phyloP scores from a whole-genome alignment of 2,329 filamentous ascomycete genomes.

The Monilinia laxa region DNA sequence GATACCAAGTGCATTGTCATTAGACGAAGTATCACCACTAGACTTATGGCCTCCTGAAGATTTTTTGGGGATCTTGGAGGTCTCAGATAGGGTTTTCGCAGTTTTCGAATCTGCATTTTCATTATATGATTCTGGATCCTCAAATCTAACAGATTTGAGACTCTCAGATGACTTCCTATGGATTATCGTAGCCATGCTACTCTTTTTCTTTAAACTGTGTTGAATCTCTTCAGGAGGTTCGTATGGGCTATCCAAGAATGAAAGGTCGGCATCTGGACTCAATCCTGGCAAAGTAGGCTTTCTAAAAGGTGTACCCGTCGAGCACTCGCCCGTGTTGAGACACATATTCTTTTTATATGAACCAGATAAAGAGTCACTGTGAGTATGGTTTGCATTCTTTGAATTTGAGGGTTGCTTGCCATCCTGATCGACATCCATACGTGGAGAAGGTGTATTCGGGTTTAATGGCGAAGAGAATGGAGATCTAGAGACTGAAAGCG shows the following conservation, averaged over 20 bases:
- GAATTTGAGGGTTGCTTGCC: neutral
- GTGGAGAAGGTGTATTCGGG: neutral
- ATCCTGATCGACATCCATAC: neutral
- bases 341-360: neutral
- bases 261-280: slow-evolving; percentile 1
- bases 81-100: neutral
- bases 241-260: slow-evolving; percentile 20
- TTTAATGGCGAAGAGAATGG: neutral
- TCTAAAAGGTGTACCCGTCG: neutral
- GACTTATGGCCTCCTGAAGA: neutral
- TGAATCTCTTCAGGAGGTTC: neutral
- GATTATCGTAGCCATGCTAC: neutral
- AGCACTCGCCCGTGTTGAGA: too few relatives aligned
- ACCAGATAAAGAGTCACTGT: neutral
- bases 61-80: neutral
- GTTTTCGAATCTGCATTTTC: neutral
- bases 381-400: neutral
- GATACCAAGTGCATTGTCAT: slow-evolving; percentile 14
- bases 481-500: neutral
- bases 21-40: neutral
- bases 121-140: neutral
- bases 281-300: neutral
- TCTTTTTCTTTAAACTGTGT: slow-evolving; percentile 1
- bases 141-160: slow-evolving; percentile 19
- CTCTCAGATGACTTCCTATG: slow-evolving; percentile 6